Percentiles rank a stretch among this genome's conserved stretches.
These are phyloP conservation scores for Penicillium expansum DNA, from an alignment of 2,329 filamentous ascomycete genomes.

Conservation along the genomic window DNA sequence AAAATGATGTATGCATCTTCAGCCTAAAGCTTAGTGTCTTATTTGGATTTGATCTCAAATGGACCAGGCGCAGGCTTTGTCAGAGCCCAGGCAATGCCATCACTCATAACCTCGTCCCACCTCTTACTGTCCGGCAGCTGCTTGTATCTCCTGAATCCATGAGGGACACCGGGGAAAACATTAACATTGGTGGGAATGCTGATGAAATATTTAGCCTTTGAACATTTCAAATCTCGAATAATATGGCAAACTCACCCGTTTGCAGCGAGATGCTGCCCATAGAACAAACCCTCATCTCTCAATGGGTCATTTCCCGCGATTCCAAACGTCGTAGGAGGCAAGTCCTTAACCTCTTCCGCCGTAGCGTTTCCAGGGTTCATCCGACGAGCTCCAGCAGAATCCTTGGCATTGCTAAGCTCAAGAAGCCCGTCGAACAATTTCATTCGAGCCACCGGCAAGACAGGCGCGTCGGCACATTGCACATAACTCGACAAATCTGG, in stretches of 20 bases:
- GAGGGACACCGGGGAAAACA: constrained; percentile 54
- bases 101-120: constrained; percentile 32
- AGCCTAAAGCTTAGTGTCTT: background rate
- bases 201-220: background rate
- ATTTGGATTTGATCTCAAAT: constrained; percentile 25
- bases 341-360: constrained; percentile 34
- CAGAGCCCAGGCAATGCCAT: constrained; percentile 32
- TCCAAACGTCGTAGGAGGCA: constrained; percentile 48
- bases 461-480: constrained; percentile 50
- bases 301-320: constrained; percentile 50
- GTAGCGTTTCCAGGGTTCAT: constrained; percentile 43
- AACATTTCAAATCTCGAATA: too few relatives aligned
- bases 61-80: constrained; percentile 17
- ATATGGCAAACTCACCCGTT: constrained; percentile 39
- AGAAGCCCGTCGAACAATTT: constrained; percentile 32
- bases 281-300: constrained; percentile 52
- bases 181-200: constrained; percentile 51
- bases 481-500: constrained; percentile 46
- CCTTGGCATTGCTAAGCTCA: constrained; percentile 23
- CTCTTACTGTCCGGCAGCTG: constrained; percentile 25
- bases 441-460: constrained; percentile 45
- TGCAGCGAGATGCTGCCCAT: constrained; percentile 44
- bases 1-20: background rate
- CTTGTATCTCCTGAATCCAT: constrained; percentile 46
- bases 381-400: constrained; percentile 31